Evolutionary conservation across 495 filamentous ascomycete genomes (phyloP).

Genomic region (Clavariopsis aquatica): DNA sequence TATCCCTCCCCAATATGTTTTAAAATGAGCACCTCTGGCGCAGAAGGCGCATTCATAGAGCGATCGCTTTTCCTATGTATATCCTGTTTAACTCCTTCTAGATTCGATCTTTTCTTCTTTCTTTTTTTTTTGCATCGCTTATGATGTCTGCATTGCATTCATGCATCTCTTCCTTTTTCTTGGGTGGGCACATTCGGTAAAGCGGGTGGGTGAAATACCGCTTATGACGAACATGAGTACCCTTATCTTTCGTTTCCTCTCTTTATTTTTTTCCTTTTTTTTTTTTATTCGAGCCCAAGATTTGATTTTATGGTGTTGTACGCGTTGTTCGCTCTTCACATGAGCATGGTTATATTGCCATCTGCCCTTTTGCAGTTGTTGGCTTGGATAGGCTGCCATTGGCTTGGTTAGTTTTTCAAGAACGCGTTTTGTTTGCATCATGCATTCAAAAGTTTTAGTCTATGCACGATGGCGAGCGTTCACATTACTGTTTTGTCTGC

Average conservation of each 20-base stretch:
- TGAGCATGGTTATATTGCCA: neutral
- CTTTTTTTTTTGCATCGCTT: constrained; percentile 17
- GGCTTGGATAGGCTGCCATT: neutral
- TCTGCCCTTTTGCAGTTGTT: neutral
- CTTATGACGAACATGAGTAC: constrained; percentile 31
- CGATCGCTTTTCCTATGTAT: constrained; percentile 13
- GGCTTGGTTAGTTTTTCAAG: neutral
- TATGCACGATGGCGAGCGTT: too few relatives aligned
- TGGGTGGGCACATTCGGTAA: constrained; percentile 6
- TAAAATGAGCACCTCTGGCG: neutral
- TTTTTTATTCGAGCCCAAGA: neutral
- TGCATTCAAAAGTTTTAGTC: constrained; percentile 8
- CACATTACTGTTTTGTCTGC: too few relatives aligned
- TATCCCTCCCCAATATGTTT: neutral
- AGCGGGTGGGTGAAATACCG: constrained; percentile 5
- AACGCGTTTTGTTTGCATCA: neutral
- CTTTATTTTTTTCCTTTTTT: constrained; percentile 1
- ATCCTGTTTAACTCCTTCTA: constrained; percentile 18
- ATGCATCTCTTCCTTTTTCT: constrained; percentile 14
- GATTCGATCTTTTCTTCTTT: constrained; percentile 14
- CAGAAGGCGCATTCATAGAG: constrained; percentile 22
- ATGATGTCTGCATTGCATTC: constrained; percentile 31
- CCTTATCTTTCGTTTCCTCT: constrained; percentile 19
- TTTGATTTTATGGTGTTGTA: neutral
- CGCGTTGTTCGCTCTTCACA: neutral